Evolutionary conservation across 169 alveolate species (phyloP), one percentile per base, ranked within the genome.

Genomic region (Plasmodium cynomolgi): DNA sequence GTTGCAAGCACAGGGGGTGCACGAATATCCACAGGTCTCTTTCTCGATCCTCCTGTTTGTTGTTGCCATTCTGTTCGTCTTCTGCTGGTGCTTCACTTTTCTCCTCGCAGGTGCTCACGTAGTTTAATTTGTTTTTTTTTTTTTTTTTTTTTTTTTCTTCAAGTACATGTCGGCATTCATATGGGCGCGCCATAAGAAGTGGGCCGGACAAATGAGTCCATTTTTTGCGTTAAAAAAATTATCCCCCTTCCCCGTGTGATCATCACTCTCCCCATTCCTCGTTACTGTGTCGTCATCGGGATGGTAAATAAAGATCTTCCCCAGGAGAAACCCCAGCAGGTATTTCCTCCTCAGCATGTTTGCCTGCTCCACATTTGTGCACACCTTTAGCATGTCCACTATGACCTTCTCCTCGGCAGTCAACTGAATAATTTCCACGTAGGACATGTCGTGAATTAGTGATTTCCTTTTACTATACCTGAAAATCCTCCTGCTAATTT

Each of bases 401-500:
- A 88, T 29, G 47, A 13, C 47, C 41, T 79, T 79, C 72, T 88
- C 93, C 62, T 75, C 11, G 1, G 77, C 93, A 13, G 72, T 56
- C 23, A 88, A 7, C 72, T 88, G 93, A 4, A 88, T 54, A 26
- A 88, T 58, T 68, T 88, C 93, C 9, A 88, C 86, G 68, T 88
- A 88, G 56, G 97, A 96, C 80, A 95, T 91, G 81, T 97, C 98
- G 94, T 96, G 97, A 54, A 96, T 93, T 58, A 95, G 88, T 83
- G 97, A 88, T 9, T 95, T 95, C 62, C 96, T 88, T 44, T 95
- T 94, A 3, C 97, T 83, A 91, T 93, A 96, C 90, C 98, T 93
- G 85, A 96, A 97, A 17, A 95, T 96, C 62, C 98, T 95, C 90
- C 99, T 96, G 47, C 95, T 95, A 34, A 96, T 84, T 88, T 97